Evolutionary conservation across 1,284 basidiomycete genomes (phyloP), one percentile per base, ranked within the genome.

Genomic region (Irpex lacteus): DNA sequence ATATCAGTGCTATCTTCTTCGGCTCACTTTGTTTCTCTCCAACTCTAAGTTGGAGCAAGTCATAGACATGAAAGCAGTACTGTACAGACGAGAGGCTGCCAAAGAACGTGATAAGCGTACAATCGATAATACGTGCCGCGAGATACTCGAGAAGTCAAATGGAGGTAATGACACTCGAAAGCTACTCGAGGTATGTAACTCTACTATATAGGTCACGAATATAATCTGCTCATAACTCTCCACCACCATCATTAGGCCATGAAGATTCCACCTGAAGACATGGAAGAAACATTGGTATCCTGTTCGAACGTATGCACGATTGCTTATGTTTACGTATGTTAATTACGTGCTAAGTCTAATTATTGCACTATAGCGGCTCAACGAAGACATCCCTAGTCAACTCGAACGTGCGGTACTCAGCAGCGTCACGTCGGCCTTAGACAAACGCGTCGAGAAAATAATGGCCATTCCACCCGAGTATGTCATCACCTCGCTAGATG

Each of bases 401-500:
- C n/a, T 58, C 11, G 63, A 67, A 36, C 66, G 67, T 5, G 5
- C n/a, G 11, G 55, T 69, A 21, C 58, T 69, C 6, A 40, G 66
- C 32, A 21, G 53, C 18, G 63, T 58, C 3, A 8, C 66, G 18
- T 18, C 60, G 9, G 68, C 60, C 6, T 18, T 67, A 21, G 52
- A 62, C 21, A 34, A 59, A 7, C 59, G 59, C 5, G 63, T 66
- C 5, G 36, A 57, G 5, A 26, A 60, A 6, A 60, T 37, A 18
- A 47, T 18, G 5, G 37, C 56, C 7, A 38, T 62, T 5, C 60
- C 61, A 11, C 60, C 65, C 19, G 60, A 62, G 8, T 65, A 49
- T 54, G 19, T 63, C 32, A 69, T 69, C 15, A 66, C 67, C 3
- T 57, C 65, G 2, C 53, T 69, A 5, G 66, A 68, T 32, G 55